Base-by-base conservation (phyloP, 2,329 filamentous ascomycete species). In the Ascochyta rabiei region DNA sequence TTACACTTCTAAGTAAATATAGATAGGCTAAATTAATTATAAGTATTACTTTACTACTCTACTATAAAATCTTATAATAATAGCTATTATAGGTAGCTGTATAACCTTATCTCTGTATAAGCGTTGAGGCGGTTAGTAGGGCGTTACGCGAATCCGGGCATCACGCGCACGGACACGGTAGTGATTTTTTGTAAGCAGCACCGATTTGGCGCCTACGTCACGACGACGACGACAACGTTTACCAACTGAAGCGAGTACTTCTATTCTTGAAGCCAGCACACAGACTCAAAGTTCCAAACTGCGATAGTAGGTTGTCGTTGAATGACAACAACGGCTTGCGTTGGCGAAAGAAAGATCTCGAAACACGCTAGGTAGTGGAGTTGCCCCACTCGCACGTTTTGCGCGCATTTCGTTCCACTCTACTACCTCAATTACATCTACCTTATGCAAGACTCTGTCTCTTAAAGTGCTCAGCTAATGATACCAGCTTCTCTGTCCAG, bases 401-500 rank as follows among this genome's bases (percentile, higher is more conserved):
- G n/a, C 28, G 5, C 28, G 12, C 28, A 30, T 12, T 5, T 30
- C 28, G 12, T 30, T 30, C 28, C 28, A 30, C 28, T 30, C 12
- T 4, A 30, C 12, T 30, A 1, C 24, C 9, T 35, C n/a, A 35
- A 35, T n/a, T 35, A 16, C n/a, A 16, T 35, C 6, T 18, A 16
- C 33, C 10, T 10, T 35, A 9, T 15, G 12, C n/a, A 16, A 35
- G 33, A 35, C 5, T 35, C 6, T 15, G n/a, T n/a, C 33, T 35
- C 13, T n/a, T 2, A 18, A 8, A 15, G 7, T 24, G 15, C 42
- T 37, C 9, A 53, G n/a, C 30, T 24, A 13, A 47, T 16, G 4
- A 47, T 35, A 8, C 49, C 45, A 2, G 24, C 41, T 28, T 57
- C 46, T 19, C 44, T 39, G 15, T 57, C 55, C 18, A 57, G n/a